Percentiles rank a stretch among this genome's conserved stretches.
Conservation (phyloP, 176 grass and related monocot species). For the Phoenix roebelenii region DNA sequence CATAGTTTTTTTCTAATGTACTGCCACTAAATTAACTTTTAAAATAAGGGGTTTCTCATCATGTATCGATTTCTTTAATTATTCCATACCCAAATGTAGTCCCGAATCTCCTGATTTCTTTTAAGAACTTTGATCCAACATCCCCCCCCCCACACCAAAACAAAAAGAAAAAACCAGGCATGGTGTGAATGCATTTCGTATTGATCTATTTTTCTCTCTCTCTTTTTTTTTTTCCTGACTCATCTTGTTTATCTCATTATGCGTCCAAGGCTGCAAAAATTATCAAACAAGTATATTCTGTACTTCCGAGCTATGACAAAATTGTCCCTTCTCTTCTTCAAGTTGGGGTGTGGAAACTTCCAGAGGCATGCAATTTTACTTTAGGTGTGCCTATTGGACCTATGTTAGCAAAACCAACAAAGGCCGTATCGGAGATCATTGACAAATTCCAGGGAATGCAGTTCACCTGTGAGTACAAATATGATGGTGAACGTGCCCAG, state of each 20-base stretch:
- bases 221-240: constrained; percentile 8
- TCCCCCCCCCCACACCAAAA: too few relatives aligned
- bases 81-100: too few relatives aligned
- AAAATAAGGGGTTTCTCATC: too few relatives aligned
- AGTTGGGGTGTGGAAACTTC: constrained; percentile 82
- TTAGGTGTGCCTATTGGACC: constrained; percentile 94
- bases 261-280: constrained; percentile 80
- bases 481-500: constrained; percentile 99
- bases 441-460: constrained; percentile 94
- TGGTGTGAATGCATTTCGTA: background rate
- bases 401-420: constrained; percentile 99
- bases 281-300: constrained; percentile 87
- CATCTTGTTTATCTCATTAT: constrained; percentile 14
- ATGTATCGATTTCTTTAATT: too few relatives aligned
- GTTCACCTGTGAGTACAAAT: constrained; percentile 99
- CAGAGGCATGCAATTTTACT: constrained; percentile 90
- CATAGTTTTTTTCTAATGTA: too few relatives aligned
- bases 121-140: too few relatives aligned
- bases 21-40: too few relatives aligned
- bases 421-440: constrained; percentile 95
- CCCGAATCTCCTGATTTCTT: too few relatives aligned
- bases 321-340: constrained; percentile 77
- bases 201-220: background rate
- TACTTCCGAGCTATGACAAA: constrained; percentile 94
- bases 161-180: too few relatives aligned